Evolutionary conservation across 2,329 filamentous ascomycete species (phyloP).

Genomic region (Penicillium sp.): DNA sequence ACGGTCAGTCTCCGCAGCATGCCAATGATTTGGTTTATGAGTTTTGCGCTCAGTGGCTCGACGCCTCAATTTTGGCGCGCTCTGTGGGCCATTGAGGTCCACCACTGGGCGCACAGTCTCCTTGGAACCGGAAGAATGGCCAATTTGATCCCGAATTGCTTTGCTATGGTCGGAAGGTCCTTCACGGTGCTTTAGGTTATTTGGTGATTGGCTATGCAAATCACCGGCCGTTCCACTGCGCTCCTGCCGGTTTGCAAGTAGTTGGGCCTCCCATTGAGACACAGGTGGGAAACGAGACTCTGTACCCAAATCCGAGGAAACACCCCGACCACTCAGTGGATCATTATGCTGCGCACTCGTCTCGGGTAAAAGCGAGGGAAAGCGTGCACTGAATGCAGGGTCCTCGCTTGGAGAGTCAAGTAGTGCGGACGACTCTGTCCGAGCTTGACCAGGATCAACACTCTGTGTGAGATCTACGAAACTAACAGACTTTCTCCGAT

Average conservation of each 20-base stretch:
- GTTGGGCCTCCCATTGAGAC: conserved; percentile 39
- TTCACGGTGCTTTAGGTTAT: neutral
- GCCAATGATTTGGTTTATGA: neutral
- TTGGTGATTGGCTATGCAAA: neutral
- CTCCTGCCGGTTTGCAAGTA: conserved; percentile 25
- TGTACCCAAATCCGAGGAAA: conserved; percentile 21
- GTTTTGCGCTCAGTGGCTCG: conserved; percentile 6
- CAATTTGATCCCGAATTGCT: neutral
- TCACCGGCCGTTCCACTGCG: neutral
- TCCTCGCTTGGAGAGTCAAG: conserved; percentile 34
- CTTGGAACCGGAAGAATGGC: conserved; percentile 20
- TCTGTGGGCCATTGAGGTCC: neutral
- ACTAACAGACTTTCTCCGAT: conserved; percentile 17
- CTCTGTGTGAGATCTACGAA: conserved; percentile 11
- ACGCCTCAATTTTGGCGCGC: conserved; percentile 23
- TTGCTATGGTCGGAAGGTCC: neutral
- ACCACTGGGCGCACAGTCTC: conserved; percentile 18
- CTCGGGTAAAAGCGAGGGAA: conserved; percentile 35
- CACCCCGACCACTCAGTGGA: conserved; percentile 6
- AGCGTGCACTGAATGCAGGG: conserved; percentile 32
- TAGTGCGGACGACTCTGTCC: conserved; percentile 17
- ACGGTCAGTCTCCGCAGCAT: neutral
- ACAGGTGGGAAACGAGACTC: conserved; percentile 36
- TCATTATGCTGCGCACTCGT: conserved; percentile 1
- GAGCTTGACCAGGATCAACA: neutral